Conservation (phyloP, 2,329 filamentous ascomycete genomes). For the Apiospora sp. region DNA sequence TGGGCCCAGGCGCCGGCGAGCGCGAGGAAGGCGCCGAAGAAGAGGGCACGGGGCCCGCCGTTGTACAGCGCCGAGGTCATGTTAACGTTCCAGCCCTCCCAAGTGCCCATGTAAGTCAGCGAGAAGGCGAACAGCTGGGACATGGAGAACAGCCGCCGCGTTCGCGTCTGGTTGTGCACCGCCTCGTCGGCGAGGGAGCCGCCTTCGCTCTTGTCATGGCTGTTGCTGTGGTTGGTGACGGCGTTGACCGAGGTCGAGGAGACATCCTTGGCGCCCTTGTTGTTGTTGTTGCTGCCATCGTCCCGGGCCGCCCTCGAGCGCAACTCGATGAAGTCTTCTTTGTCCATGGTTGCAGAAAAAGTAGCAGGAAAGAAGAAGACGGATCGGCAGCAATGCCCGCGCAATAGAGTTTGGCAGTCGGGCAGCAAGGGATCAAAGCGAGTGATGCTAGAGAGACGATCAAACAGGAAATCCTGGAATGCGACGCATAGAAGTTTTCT, state of each 20-base stretch:
- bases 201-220: background rate
- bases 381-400: background rate
- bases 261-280: background rate
- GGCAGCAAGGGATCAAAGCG: background rate
- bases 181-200: slow-evolving; percentile 6
- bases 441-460: slow-evolving; percentile 6
- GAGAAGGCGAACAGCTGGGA: slow-evolving; percentile 29
- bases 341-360: background rate
- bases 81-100: slow-evolving; percentile 26
- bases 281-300: background rate
- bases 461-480: background rate
- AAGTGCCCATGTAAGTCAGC: slow-evolving; percentile 27
- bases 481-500: background rate
- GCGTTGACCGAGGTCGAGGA: background rate
- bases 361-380: background rate
- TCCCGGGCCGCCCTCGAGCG: background rate
- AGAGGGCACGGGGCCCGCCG: slow-evolving; percentile 26
- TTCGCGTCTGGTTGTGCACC: slow-evolving; percentile 27
- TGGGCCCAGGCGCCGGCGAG: slow-evolving; percentile 25
- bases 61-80: slow-evolving; percentile 29
- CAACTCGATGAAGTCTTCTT: slow-evolving; percentile 11
- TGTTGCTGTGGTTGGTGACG: background rate
- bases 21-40: slow-evolving; percentile 28
- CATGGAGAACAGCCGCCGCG: slow-evolving; percentile 25
- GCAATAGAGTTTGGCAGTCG: background rate